Conservation (phyloP, 805 yeast species). For the Cyberlindnera meyerae region DNA sequence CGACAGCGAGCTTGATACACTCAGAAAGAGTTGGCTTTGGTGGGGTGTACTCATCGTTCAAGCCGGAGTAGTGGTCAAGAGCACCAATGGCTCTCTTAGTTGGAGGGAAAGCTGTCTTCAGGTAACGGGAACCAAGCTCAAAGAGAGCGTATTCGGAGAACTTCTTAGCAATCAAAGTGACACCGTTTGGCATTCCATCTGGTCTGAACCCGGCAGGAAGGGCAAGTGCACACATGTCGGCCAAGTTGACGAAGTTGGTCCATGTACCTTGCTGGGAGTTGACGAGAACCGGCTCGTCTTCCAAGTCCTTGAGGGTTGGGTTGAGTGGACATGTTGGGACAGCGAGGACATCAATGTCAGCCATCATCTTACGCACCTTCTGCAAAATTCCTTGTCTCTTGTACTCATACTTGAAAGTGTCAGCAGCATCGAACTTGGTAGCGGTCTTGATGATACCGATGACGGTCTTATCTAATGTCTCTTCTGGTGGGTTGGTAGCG, state of each 20-base stretch:
- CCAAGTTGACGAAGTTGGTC: slow-evolving; percentile 93
- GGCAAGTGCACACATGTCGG: slow-evolving; percentile 88
- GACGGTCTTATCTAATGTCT: slow-evolving; percentile 82
- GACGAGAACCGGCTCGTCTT: slow-evolving; percentile 70
- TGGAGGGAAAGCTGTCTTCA: slow-evolving; percentile 42
- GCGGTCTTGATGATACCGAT: slow-evolving; percentile 72
- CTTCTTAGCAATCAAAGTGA: slow-evolving; percentile 75
- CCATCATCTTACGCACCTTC: slow-evolving; percentile 49
- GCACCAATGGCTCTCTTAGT: slow-evolving; percentile 56
- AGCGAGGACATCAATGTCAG: slow-evolving; percentile 65
- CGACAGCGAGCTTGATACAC: slow-evolving; percentile 69
- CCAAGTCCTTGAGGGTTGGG: slow-evolving; percentile 73
- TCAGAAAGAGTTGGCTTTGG: slow-evolving; percentile 37
- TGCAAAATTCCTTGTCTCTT: slow-evolving; percentile 77
- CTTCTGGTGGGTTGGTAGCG: slow-evolving; percentile 61
- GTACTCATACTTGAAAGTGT: slow-evolving; percentile 81
- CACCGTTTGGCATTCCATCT: slow-evolving; percentile 89
- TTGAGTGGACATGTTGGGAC: slow-evolving; percentile 95
- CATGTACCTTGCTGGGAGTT: slow-evolving; percentile 97
- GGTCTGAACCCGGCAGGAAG: slow-evolving; percentile 84
- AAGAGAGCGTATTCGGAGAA: slow-evolving; percentile 87
- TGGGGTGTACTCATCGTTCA: slow-evolving; percentile 41
- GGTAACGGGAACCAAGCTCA: slow-evolving; percentile 72
- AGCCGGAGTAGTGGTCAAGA: slow-evolving; percentile 28
- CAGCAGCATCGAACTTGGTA: slow-evolving; percentile 71